A percentile compares a stretch with the other conserved stretches of the same genome.
Evolutionary conservation across 2,329 filamentous ascomycete genomes (phyloP).

Genomic region (Nigrograna mackinnonii): DNA sequence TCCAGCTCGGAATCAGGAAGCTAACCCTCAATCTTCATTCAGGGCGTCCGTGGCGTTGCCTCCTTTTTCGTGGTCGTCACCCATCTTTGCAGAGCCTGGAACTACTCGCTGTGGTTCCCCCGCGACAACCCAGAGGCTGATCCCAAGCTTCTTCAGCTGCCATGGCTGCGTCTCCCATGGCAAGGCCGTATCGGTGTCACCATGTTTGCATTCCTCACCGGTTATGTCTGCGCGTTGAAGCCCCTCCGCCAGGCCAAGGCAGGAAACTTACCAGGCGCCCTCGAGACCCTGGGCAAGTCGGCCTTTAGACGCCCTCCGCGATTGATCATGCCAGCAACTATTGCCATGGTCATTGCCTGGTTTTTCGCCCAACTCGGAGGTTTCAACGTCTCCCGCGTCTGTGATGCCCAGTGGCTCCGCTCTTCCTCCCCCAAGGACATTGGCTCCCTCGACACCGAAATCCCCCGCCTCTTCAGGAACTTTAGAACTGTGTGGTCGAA

Average conservation of each 20-base stretch:
- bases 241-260: conserved; percentile 55
- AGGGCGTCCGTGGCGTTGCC: conserved; percentile 58
- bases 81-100: conserved; percentile 56
- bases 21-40: neutral
- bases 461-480: conserved; percentile 48
- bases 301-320: conserved; percentile 58
- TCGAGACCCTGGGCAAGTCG: conserved; percentile 55
- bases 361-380: conserved; percentile 52
- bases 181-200: conserved; percentile 60
- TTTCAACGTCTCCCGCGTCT: conserved; percentile 51
- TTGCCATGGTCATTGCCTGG: conserved; percentile 57
- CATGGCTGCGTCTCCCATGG: conserved; percentile 59
- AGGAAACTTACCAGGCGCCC: conserved; percentile 48
- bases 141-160: conserved; percentile 54
- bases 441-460: conserved; percentile 49
- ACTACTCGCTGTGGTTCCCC: conserved; percentile 55
- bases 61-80: conserved; percentile 58
- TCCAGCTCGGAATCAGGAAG: too few species aligned
- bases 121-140: conserved; percentile 46
- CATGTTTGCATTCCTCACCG: conserved; percentile 60
- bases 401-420: conserved; percentile 57
- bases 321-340: conserved; percentile 55
- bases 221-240: conserved; percentile 60
- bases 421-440: conserved; percentile 51
- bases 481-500: conserved; percentile 56